A percentile compares a stretch with the other conserved stretches of the same genome.
phyloP scores from a whole-genome alignment of 306 rosid species.

The Echinosophora koreensis region DNA sequence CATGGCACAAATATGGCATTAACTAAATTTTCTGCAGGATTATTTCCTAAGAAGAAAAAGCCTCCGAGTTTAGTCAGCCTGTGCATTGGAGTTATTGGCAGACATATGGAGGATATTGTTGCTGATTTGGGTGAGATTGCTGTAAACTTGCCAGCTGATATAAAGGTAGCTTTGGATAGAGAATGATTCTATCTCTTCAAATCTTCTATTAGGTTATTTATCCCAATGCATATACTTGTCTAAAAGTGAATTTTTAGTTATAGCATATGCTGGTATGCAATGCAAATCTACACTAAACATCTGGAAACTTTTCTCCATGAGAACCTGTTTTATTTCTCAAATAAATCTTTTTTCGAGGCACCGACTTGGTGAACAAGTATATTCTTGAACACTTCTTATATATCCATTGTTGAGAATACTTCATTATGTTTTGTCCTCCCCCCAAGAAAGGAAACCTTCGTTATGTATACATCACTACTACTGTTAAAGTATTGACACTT shows the following conservation, averaged over 20 bases:
- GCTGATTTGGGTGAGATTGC: constrained; percentile 78
- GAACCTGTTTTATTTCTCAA: background rate
- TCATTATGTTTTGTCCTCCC: background rate
- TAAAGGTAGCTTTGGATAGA: constrained; percentile 60
- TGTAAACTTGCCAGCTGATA: constrained; percentile 70
- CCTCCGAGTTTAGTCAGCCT: constrained; percentile 76
- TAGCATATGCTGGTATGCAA: background rate
- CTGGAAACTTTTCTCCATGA: constrained; percentile 7
- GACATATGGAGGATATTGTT: constrained; percentile 83
- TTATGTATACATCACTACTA: constrained; percentile 7
- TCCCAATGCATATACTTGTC: background rate
- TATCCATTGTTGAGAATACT: background rate
- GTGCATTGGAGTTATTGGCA: constrained; percentile 84
- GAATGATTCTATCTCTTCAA: constrained; percentile 27
- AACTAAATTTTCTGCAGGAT: constrained; percentile 54
- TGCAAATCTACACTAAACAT: background rate
- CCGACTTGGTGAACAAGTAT: constrained; percentile 13
- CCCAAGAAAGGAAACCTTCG: background rate
- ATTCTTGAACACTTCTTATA: constrained; percentile 2
- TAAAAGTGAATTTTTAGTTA: background rate
- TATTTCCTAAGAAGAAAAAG: constrained; percentile 53
- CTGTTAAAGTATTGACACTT: constrained; percentile 28
- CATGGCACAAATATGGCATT: constrained; percentile 13
- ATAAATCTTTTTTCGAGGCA: constrained; percentile 10
- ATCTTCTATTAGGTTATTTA: constrained; percentile 12